These are phyloP conservation scores for Lodderomyces jiufengensis DNA, from an alignment of 1,139 yeast species.

Conservation along the genomic window DNA sequence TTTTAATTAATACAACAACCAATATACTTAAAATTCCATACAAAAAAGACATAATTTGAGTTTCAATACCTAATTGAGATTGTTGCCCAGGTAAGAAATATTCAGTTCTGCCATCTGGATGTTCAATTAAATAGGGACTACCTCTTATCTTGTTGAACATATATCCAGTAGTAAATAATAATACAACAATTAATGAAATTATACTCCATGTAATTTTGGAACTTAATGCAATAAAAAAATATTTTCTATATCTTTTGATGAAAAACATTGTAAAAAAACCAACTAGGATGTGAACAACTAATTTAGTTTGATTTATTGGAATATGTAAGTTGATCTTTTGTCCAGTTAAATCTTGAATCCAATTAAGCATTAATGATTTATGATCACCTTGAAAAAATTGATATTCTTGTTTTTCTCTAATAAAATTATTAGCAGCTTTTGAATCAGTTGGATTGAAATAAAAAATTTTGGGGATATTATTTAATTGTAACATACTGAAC, in stretches of 20 bases:
- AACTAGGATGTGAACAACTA: slow-evolving; percentile 44
- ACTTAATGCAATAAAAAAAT: slow-evolving; percentile 24
- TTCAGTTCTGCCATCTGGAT: slow-evolving; percentile 51
- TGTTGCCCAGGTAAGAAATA: slow-evolving; percentile 70
- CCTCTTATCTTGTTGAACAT: slow-evolving; percentile 89
- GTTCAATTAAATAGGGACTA: slow-evolving; percentile 63
- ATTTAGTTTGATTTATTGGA: slow-evolving; percentile 56
- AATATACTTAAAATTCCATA: slow-evolving; percentile 56
- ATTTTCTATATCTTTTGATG: slow-evolving; percentile 29
- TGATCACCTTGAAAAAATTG: slow-evolving; percentile 57
- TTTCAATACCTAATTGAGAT: slow-evolving; percentile 75
- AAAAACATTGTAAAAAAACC: slow-evolving; percentile 24
- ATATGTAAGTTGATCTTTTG: slow-evolving; percentile 44
- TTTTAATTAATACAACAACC: slow-evolving; percentile 47
- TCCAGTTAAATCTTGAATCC: slow-evolving; percentile 40
- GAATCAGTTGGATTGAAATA: slow-evolving; percentile 57
- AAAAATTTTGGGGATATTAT: slow-evolving; percentile 76
- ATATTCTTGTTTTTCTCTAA: slow-evolving; percentile 39
- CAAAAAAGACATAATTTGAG: slow-evolving; percentile 66
- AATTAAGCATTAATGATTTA: slow-evolving; percentile 34
- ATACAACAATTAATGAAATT: slow-evolving; percentile 52
- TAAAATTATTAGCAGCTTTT: slow-evolving; percentile 25
- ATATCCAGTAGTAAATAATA: slow-evolving; percentile 82
- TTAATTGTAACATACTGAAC: slow-evolving; percentile 56
- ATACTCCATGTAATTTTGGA: slow-evolving; percentile 60